phyloP scores from a whole-genome alignment of 106 monocot species.

The Dendrobium catenatum region DNA sequence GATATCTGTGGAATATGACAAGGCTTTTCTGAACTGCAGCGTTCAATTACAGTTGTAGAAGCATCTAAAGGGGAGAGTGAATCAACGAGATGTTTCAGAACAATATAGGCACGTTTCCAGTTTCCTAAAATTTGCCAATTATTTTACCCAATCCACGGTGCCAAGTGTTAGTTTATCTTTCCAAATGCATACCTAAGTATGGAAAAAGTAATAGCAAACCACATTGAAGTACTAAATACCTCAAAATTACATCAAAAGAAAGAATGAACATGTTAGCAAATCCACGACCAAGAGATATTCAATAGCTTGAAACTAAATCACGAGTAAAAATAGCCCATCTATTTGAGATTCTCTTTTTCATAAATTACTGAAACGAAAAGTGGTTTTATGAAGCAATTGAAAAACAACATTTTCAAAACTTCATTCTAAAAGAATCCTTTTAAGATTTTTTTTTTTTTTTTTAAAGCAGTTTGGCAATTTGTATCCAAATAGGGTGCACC shows the following conservation, averaged over 20 bases:
- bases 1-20: conserved; percentile 38
- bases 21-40: conserved; percentile 12
- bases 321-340: background rate
- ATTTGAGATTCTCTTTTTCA: background rate
- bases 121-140: conserved; percentile 47
- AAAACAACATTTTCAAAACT: background rate
- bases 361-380: background rate
- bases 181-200: background rate
- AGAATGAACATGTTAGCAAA: background rate
- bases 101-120: conserved; percentile 61
- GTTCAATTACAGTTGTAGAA: conserved; percentile 11
- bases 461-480: background rate
- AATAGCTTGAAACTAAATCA: background rate
- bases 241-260: background rate
- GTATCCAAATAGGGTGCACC: background rate
- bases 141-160: background rate
- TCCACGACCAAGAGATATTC: background rate
- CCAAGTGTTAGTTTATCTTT: background rate
- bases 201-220: background rate
- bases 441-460: background rate
- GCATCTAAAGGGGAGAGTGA: conserved; percentile 30
- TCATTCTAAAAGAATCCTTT: background rate
- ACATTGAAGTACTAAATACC: background rate
- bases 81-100: conserved; percentile 60
- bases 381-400: background rate